Base-by-base conservation (phyloP, 805 yeast species). In the Schizosaccharomyces cryophilus region DNA sequence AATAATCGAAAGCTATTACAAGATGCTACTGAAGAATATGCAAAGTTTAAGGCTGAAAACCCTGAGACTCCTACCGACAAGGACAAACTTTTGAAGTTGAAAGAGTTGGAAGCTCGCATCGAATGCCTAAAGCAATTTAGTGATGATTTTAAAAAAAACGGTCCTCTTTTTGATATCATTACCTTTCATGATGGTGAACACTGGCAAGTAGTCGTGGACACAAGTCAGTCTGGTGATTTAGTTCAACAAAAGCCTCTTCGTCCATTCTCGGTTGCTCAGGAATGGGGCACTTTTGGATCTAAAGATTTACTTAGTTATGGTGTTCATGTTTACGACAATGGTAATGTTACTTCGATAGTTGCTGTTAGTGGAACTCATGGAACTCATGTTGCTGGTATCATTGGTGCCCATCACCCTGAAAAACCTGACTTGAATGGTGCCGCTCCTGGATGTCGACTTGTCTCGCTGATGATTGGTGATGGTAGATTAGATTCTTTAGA, bases 351-450 rank as follows among this genome's bases (percentile, higher is more conserved):
- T n/a, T 42, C 54, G 11, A 38, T 59, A 5, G 61, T 59, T 35
- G 26, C 54, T 24, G 61, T 42, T n/a, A 19, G 54, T n/a, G 61
- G 61, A 24, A 42, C 61, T 42, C 61, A 59, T 31, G 61, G 61
- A 19, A 59, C 61, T 24, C 61, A 59, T 31, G 61, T 59, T 3
- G 61, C 54, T 29, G 61, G 54, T 30, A 59, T 59, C 55, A 59
- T 42, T 11, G 61, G 54, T 19, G 61, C 61, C 15, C 17, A 59
- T 29, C 38, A 29, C 9, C 51, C 51, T 5, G 61, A 59, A 13
- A 19, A 19, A 4, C 61, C 61, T 13, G 61, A 59, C 13, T 26
- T 40, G n/a, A 42, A 59, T 21, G 61, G 61, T 29, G 51, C 54
- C 4, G 61, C 61, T 5, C 61, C 61, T 7, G 61, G 61, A 24